phyloP scores from a whole-genome alignment of 148 eudicot species.

The Vaccinium vitisidaea region DNA sequence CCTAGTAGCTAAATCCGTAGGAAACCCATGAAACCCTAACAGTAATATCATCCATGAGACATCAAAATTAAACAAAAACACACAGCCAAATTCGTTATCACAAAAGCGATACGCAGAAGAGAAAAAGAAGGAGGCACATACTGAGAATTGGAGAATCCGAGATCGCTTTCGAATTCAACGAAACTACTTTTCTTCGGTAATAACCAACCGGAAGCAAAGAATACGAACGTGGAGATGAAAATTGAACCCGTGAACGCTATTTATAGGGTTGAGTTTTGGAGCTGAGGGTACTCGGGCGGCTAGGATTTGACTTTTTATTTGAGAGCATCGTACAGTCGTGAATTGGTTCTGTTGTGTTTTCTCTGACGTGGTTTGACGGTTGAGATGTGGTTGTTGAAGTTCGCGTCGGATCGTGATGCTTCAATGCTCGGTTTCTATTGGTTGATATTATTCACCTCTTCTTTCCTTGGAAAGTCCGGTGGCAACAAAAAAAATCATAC shows the following conservation, averaged over 20 bases:
- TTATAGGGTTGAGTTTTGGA: background rate
- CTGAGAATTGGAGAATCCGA: background rate
- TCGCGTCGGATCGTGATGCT: background rate
- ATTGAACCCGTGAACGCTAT: background rate
- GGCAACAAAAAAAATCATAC: too few species aligned
- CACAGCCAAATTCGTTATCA: background rate
- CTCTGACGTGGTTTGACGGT: background rate
- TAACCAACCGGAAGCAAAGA: too few species aligned
- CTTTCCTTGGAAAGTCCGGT: background rate
- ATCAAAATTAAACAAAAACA: background rate
- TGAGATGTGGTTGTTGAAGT: background rate
- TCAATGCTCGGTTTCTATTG: background rate
- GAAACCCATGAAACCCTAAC: background rate
- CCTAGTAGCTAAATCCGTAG: background rate
- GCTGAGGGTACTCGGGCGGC: background rate
- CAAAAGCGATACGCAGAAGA: background rate
- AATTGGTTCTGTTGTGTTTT: conserved; percentile 8
- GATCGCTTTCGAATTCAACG: background rate
- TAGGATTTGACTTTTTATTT: background rate
- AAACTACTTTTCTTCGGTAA: background rate
- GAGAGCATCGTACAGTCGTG: background rate
- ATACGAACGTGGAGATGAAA: background rate
- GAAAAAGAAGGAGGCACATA: background rate
- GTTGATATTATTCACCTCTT: background rate
- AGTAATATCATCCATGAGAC: background rate